Base-by-base conservation (phyloP, 164 flowering plant genomes). In the Santalum album region DNA sequence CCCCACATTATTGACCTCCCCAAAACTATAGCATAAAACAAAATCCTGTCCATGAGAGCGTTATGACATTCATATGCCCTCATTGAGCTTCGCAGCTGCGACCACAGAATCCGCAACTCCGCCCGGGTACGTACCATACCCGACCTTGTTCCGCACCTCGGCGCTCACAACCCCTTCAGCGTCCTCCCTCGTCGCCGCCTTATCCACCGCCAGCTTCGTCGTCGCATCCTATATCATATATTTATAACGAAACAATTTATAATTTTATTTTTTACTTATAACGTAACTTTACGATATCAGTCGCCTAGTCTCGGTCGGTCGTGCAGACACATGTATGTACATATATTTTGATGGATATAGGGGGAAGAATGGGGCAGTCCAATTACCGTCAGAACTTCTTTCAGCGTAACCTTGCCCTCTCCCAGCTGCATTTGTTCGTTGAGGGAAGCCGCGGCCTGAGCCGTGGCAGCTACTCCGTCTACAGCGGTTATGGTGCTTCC, bases 11-110 rank as follows among this genome's bases (percentile, higher is more conserved):
- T n/a, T n/a, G n/a, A n/a, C n/a, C n/a, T n/a, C n/a, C n/a, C n/a
- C n/a, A n/a, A n/a, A n/a, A n/a, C n/a, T n/a, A n/a, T n/a, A n/a
- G n/a, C n/a, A n/a, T n/a, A n/a, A n/a, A n/a, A n/a, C n/a, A n/a
- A n/a, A n/a, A n/a, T n/a, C n/a, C n/a, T n/a, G n/a, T n/a, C n/a
- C n/a, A n/a, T n/a, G n/a, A n/a, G n/a, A n/a, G n/a, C n/a, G n/a
- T n/a, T n/a, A n/a, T n/a, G n/a, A n/a, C n/a, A n/a, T n/a, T n/a
- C n/a, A n/a, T n/a, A 14, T 16, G 27, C 35, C 51, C 59, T 76
- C 70, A 16, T 79, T 82, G 2, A 78, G 73, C 51, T 71, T 63
- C 0, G 82, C 87, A 15, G 87, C 83, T 0, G 80, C 77, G 0
- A 74, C 66, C 47, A 78, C 34, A 0, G 80, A 69, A 0, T 72